Evolutionary conservation across 2,329 filamentous ascomycete species (phyloP).

Genomic region (Arthrobotrys sphaeroides): DNA sequence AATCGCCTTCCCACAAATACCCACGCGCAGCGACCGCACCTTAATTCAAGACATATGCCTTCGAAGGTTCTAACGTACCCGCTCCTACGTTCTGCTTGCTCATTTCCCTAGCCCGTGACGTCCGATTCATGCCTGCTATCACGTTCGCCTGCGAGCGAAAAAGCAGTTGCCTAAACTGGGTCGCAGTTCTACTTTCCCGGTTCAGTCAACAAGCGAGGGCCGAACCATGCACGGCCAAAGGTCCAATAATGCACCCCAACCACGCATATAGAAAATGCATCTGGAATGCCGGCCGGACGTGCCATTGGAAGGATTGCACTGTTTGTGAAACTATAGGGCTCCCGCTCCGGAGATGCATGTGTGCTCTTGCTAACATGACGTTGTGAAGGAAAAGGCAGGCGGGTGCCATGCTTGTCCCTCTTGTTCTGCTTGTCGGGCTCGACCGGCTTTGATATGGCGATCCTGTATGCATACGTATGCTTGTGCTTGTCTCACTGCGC

Average conservation of each 20-base stretch:
- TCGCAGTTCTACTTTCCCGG: conserved; percentile 33
- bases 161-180: conserved; percentile 51
- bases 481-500: conserved; percentile 5
- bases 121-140: conserved; percentile 30
- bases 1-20: conserved; percentile 33
- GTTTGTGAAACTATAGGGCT: conserved; percentile 17
- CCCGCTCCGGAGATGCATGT: conserved; percentile 30
- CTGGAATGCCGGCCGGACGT: too few relatives aligned
- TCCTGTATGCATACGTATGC: conserved; percentile 21
- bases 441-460: conserved; percentile 12
- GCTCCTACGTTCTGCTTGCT: conserved; percentile 2
- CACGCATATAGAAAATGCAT: conserved; percentile 1
- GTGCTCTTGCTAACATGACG: conserved; percentile 23
- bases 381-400: conserved; percentile 44
- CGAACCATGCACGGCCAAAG: too few relatives aligned
- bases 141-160: conserved; percentile 7
- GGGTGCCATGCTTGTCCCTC: conserved; percentile 27
- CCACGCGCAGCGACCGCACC: conserved; percentile 36
- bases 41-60: conserved; percentile 27
- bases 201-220: conserved; percentile 42
- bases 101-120: conserved; percentile 27
- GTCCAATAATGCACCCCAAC: conserved; percentile 21
- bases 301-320: too few relatives aligned
- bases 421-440: conserved; percentile 17
- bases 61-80: too few relatives aligned